Evolutionary conservation across 352 stramenopile species (phyloP).

Genomic region (Globisporangium echinulatum): DNA sequence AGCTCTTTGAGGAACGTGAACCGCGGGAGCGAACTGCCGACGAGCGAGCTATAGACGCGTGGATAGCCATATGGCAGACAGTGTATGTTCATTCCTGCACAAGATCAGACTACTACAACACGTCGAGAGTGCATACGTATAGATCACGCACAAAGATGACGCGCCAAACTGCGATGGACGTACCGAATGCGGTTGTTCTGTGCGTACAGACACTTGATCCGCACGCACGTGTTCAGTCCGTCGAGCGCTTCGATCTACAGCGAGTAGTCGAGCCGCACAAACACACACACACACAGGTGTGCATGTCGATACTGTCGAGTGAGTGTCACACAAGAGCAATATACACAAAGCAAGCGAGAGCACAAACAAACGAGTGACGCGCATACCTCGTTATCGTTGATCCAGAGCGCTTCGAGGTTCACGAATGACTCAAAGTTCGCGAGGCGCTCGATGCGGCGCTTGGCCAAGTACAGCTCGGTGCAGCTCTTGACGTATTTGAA

Average conservation of each 20-base stretch:
- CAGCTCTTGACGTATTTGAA: constrained; percentile 89
- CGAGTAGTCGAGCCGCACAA: neutral
- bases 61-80: too few relatives aligned
- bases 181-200: constrained; percentile 82
- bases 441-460: constrained; percentile 72
- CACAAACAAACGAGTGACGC: neutral
- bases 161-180: neutral
- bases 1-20: constrained; percentile 85
- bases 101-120: too few relatives aligned
- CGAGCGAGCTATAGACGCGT: constrained; percentile 25
- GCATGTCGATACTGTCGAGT: neutral
- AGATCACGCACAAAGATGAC: too few relatives aligned
- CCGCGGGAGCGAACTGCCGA: constrained; percentile 31
- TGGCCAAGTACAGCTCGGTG: constrained; percentile 79
- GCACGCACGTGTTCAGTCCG: constrained; percentile 75
- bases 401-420: constrained; percentile 86
- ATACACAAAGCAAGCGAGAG: neutral
- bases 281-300: too few relatives aligned
- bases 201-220: constrained; percentile 84
- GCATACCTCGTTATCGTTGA: constrained; percentile 80
- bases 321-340: neutral
- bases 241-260: constrained; percentile 50
- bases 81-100: too few relatives aligned
- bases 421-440: constrained; percentile 83
- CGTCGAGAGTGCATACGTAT: too few relatives aligned